phyloP scores from a whole-genome alignment of 75 land plant species.

The Pinus albicaulis region DNA sequence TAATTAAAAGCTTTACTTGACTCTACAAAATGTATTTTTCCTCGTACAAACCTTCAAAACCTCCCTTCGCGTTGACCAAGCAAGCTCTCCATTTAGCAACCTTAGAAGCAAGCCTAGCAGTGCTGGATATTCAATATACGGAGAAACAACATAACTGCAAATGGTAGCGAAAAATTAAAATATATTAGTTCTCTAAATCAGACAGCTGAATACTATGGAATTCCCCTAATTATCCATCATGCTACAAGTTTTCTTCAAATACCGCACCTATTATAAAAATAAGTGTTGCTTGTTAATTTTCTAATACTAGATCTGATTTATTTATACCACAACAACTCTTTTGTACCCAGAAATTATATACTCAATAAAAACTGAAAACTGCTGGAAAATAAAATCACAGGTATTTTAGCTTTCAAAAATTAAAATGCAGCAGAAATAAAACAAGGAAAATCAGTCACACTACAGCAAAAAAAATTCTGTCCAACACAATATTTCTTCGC shows the following conservation, averaged over 20 bases:
- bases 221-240: background rate
- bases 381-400: too few relatives aligned
- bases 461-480: too few relatives aligned
- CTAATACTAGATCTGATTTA: too few relatives aligned
- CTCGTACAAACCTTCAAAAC: slow-evolving; percentile 70
- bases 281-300: background rate
- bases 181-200: background rate
- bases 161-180: background rate
- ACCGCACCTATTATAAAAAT: background rate
- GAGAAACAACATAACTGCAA: slow-evolving; percentile 90
- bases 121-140: slow-evolving; percentile 84
- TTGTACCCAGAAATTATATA: too few relatives aligned
- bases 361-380: too few relatives aligned
- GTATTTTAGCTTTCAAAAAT: too few relatives aligned
- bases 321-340: too few relatives aligned
- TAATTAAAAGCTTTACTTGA: background rate
- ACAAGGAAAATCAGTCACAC: too few relatives aligned
- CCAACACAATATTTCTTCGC: too few relatives aligned
- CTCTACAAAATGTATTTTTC: background rate
- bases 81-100: slow-evolving; percentile 88
- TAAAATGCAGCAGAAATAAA: too few relatives aligned
- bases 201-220: background rate
- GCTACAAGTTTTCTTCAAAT: background rate
- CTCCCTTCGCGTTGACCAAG: slow-evolving; percentile 89
- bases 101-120: slow-evolving; percentile 86